Evolutionary conservation across 139 green algal species (phyloP).

Genomic region (Micractinium conductrix): DNA sequence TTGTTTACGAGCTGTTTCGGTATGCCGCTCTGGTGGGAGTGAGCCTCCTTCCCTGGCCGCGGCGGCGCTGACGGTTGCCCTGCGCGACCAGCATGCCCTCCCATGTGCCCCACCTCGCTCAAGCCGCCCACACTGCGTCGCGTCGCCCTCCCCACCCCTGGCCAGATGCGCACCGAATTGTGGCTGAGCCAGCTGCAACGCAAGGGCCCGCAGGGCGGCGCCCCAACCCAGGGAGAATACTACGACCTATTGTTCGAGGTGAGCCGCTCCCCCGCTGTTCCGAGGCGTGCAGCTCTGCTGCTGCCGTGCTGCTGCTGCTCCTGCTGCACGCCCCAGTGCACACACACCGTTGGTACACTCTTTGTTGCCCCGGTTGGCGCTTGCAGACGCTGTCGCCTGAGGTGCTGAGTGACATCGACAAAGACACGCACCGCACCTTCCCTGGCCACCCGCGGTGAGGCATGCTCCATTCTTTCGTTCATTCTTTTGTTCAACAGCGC

Average conservation of each 20-base stretch:
- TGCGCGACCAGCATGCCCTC: no score
- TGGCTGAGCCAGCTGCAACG: conserved; percentile 52
- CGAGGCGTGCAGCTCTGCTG: background rate
- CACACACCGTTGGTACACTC: background rate
- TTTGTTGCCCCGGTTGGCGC: background rate
- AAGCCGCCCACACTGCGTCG: no score
- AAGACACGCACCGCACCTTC: conserved; percentile 82
- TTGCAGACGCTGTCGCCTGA: conserved; percentile 33
- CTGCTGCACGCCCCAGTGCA: background rate
- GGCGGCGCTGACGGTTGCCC: no score
- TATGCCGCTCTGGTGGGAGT: background rate
- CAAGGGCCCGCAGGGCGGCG: background rate
- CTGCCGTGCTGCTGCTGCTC: background rate
- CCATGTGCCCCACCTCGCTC: no score
- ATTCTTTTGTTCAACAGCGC: no score
- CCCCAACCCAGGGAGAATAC: background rate
- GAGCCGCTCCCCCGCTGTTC: background rate
- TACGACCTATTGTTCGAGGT: conserved; percentile 27
- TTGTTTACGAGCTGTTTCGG: no score
- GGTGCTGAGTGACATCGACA: conserved; percentile 76
- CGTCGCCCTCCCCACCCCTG: no score
- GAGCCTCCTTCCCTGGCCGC: background rate
- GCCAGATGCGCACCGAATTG: conserved; percentile 49
- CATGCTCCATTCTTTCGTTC: no score
- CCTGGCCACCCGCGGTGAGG: conserved; percentile 52